Conservation (phyloP, 2,329 filamentous ascomycete genomes). For the Trichoderma cornu-damae region DNA sequence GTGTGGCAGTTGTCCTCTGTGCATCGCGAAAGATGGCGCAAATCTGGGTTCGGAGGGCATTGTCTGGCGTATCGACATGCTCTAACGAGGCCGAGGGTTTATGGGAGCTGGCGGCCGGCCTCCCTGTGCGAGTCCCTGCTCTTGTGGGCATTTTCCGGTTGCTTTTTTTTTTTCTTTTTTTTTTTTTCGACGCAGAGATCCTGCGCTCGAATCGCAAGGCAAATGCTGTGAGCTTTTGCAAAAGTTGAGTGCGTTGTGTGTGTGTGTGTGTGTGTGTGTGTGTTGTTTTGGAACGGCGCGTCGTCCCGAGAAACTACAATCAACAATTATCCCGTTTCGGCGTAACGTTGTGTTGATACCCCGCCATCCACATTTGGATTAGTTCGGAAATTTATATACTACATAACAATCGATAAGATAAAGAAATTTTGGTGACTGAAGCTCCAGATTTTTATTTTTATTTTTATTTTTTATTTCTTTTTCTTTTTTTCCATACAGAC, state of each 20-base stretch:
- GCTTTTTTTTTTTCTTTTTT: no score
- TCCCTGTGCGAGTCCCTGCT: constrained; percentile 43
- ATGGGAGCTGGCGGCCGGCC: constrained; percentile 40
- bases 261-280: no score
- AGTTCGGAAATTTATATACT: background rate
- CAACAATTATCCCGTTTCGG: constrained; percentile 20
- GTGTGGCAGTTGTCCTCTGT: constrained; percentile 82
- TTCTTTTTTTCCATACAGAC: no score
- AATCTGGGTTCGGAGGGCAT: constrained; percentile 66
- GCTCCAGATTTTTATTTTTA: constrained; percentile 15
- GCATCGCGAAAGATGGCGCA: constrained; percentile 72
- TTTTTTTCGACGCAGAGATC: background rate
- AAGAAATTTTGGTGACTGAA: background rate
- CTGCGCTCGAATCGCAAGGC: background rate
- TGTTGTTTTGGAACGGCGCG: constrained; percentile 20
- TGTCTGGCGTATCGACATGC: constrained; percentile 67
- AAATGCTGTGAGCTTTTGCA: background rate
- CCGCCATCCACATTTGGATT: constrained; percentile 12
- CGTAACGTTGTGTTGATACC: constrained; percentile 15
- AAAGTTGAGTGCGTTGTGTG: background rate
- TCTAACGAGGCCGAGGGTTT: constrained; percentile 59
- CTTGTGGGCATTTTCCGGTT: constrained; percentile 51
- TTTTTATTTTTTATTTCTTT: no score
- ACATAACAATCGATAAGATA: constrained; percentile 12
- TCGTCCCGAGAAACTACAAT: background rate